A percentile compares a stretch with the other conserved stretches of the same genome.
These are phyloP conservation scores for Jamesozyma jinghongensis DNA, from an alignment of 805 yeast species.

Conservation along the genomic window DNA sequence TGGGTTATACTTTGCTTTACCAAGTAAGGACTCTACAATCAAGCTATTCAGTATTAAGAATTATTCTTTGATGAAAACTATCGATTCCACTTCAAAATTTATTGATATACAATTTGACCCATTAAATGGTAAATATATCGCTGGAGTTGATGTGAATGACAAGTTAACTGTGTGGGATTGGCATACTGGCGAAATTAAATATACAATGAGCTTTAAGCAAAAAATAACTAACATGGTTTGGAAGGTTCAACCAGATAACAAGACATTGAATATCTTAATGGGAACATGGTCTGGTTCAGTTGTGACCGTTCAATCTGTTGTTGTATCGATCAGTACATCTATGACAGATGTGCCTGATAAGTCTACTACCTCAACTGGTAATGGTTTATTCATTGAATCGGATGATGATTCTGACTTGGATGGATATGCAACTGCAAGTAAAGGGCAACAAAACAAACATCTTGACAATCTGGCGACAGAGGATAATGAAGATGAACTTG, in stretches of 20 bases:
- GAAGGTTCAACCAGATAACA: slow-evolving; percentile 21
- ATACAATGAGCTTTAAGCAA: slow-evolving; percentile 24
- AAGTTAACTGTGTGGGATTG: slow-evolving; percentile 50
- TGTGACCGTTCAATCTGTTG: slow-evolving; percentile 24
- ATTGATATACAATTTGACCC: slow-evolving; percentile 55
- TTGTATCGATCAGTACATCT: slow-evolving; percentile 9
- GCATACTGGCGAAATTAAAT: slow-evolving; percentile 27
- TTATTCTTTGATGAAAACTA: slow-evolving; percentile 14
- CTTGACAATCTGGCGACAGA: slow-evolving; percentile 12
- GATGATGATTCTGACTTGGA: slow-evolving; percentile 22
- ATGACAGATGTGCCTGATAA: background rate
- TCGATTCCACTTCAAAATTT: slow-evolving; percentile 17
- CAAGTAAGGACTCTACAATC: slow-evolving; percentile 42
- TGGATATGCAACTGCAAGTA: slow-evolving; percentile 6
- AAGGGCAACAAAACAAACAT: slow-evolving; percentile 17
- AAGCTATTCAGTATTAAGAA: slow-evolving; percentile 33
- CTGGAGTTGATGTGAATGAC: slow-evolving; percentile 47
- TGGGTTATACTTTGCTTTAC: slow-evolving; percentile 62
- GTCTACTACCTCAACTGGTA: slow-evolving; percentile 7
- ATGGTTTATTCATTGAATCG: slow-evolving; percentile 27
- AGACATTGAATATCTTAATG: slow-evolving; percentile 21
- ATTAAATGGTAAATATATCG: slow-evolving; percentile 45
- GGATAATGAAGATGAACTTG: slow-evolving; percentile 10
- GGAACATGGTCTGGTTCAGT: slow-evolving; percentile 37
- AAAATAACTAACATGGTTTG: slow-evolving; percentile 31